Evolutionary conservation across 2,329 filamentous ascomycete species (phyloP).

Genomic region (Calonectria hongkongensis): DNA sequence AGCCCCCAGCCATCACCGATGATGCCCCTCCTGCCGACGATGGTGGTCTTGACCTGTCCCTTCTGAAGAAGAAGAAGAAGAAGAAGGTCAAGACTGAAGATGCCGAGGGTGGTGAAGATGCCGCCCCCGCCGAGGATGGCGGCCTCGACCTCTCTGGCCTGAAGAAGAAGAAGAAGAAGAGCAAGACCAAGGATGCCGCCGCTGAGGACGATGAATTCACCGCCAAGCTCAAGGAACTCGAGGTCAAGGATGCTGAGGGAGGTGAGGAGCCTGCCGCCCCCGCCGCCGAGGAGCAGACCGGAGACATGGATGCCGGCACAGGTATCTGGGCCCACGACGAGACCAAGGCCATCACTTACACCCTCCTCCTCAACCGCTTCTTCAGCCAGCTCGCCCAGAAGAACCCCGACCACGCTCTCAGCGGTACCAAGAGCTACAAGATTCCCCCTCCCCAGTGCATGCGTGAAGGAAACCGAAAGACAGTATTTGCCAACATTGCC

Average conservation of each 20-base stretch:
- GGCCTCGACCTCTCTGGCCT: slow-evolving; percentile 69
- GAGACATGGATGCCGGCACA: slow-evolving; percentile 90
- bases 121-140: slow-evolving; percentile 67
- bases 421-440: slow-evolving; percentile 96
- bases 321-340: slow-evolving; percentile 93
- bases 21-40: slow-evolving; percentile 70
- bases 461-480: slow-evolving; percentile 99
- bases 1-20: slow-evolving; percentile 65
- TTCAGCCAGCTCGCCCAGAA: slow-evolving; percentile 95
- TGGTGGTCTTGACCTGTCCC: slow-evolving; percentile 73
- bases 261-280: slow-evolving; percentile 62
- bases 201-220: slow-evolving; percentile 78
- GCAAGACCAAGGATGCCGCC: slow-evolving; percentile 74
- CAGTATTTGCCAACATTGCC: slow-evolving; percentile 98
- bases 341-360: slow-evolving; percentile 86
- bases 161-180: slow-evolving; percentile 89
- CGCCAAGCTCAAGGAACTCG: slow-evolving; percentile 77
- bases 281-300: slow-evolving; percentile 73
- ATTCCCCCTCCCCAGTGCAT: slow-evolving; percentile 98
- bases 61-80: slow-evolving; percentile 90
- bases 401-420: slow-evolving; percentile 95
- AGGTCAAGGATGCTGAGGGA: slow-evolving; percentile 80
- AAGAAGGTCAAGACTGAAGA: slow-evolving; percentile 65
- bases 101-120: slow-evolving; percentile 66
- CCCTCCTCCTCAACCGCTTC: slow-evolving; percentile 91